phyloP scores from a whole-genome alignment of 176 grass and related monocot genomes.

The Paspalum notatum region DNA sequence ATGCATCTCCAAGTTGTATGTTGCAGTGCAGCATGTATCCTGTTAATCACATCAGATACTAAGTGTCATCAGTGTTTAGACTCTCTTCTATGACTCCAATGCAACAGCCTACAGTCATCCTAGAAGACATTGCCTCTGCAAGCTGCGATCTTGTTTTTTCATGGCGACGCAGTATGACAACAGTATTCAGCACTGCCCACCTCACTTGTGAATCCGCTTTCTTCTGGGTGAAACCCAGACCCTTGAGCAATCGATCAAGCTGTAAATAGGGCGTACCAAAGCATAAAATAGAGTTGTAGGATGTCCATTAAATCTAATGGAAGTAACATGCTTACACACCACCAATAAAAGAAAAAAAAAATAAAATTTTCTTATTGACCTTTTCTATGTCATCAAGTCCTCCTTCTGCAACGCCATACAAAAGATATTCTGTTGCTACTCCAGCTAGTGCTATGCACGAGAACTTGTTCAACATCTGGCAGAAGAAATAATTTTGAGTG shows the following conservation, averaged over 20 bases:
- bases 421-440: constrained; percentile 75
- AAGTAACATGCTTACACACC: constrained; percentile 13
- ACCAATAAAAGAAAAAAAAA: neutral
- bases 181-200: constrained; percentile 56
- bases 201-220: constrained; percentile 60
- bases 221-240: constrained; percentile 48
- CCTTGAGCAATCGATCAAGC: constrained; percentile 51
- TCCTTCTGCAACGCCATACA: constrained; percentile 80
- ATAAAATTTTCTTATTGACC: constrained; percentile 16
- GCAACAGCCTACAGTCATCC: constrained; percentile 46
- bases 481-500: constrained; percentile 10
- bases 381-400: constrained; percentile 68
- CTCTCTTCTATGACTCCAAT: constrained; percentile 52
- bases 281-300: neutral
- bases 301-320: neutral
- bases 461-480: constrained; percentile 82
- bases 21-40: too few relatives aligned
- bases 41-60: too few relatives aligned
- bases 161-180: constrained; percentile 45
- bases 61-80: constrained; percentile 48
- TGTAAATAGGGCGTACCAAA: constrained; percentile 22
- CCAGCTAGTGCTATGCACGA: constrained; percentile 84
- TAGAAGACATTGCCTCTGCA: constrained; percentile 48
- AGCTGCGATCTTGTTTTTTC: constrained; percentile 50
- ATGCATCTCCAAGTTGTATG: too few relatives aligned